These are phyloP conservation scores for Hemileia vastatrix DNA, from an alignment of 1,284 basidiomycete species.

Conservation along the genomic window DNA sequence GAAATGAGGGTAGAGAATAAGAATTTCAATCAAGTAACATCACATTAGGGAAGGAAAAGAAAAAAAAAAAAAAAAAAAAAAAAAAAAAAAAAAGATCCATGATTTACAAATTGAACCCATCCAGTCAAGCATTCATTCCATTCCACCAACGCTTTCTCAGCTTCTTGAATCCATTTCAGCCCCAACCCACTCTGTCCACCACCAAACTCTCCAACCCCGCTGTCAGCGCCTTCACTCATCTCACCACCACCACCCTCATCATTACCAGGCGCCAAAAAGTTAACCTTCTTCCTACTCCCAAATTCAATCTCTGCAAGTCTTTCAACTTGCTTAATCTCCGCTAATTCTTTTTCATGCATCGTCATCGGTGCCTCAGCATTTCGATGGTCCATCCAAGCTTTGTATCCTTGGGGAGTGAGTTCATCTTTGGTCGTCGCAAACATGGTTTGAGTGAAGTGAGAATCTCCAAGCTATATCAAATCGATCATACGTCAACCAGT, in stretches of 20 bases:
- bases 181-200: constrained; percentile 9
- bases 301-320: not conserved
- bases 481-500: no score
- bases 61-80: not conserved
- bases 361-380: constrained; percentile 22
- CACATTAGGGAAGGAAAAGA: not conserved
- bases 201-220: constrained; percentile 3
- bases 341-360: constrained; percentile 15
- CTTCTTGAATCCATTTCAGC: constrained; percentile 12
- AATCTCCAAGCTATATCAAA: constrained; percentile 16
- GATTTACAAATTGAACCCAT: constrained; percentile 17
- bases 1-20: not conserved
- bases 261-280: no score
- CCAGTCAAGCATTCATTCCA: constrained; percentile 4
- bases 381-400: constrained; percentile 10
- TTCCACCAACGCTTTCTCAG: constrained; percentile 8
- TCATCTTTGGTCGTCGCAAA: constrained; percentile 23
- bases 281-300: constrained; percentile 11
- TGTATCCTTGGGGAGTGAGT: constrained; percentile 16
- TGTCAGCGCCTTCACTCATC: no score
- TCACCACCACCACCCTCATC: no score
- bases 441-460: constrained; percentile 15
- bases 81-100: not conserved
- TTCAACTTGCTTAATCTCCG: constrained; percentile 22
- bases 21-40: not conserved